Percentiles rank a stretch among this genome's conserved stretches.
Conservation (phyloP, 2,329 filamentous ascomycete species). For the Diaporthe citriasiana region DNA sequence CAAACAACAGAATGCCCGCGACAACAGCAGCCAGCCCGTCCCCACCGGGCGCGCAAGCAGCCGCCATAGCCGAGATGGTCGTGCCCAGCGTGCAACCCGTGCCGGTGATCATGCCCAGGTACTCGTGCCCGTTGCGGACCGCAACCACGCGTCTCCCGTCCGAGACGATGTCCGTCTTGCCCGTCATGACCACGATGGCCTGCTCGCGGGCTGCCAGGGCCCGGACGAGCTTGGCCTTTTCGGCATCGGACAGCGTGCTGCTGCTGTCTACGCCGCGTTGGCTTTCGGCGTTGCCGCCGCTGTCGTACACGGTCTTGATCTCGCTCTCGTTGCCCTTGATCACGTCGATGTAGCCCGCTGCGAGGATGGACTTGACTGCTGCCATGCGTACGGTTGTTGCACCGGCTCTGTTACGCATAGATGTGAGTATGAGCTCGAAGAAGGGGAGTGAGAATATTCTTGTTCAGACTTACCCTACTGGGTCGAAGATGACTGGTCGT, state of each 20-base stretch:
- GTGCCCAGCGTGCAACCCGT: slow-evolving; percentile 91
- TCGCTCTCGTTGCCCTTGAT: slow-evolving; percentile 97
- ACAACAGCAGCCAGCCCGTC: slow-evolving; percentile 81
- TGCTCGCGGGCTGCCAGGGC: slow-evolving; percentile 77
- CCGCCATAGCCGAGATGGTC: slow-evolving; percentile 81
- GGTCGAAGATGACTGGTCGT: slow-evolving; percentile 86
- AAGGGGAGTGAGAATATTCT: too few species aligned
- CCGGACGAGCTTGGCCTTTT: slow-evolving; percentile 73
- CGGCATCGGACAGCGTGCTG: slow-evolving; percentile 61
- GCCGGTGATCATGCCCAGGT: slow-evolving; percentile 80
- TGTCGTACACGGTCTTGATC: slow-evolving; percentile 79
- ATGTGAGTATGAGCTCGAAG: background rate
- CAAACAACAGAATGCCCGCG: slow-evolving; percentile 82
- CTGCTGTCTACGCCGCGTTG: slow-evolving; percentile 90
- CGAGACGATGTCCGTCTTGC: slow-evolving; percentile 80
- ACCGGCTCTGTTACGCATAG: slow-evolving; percentile 69
- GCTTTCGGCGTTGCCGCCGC: slow-evolving; percentile 57
- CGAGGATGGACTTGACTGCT: slow-evolving; percentile 79
- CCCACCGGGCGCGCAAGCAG: slow-evolving; percentile 62
- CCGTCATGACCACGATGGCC: slow-evolving; percentile 86
- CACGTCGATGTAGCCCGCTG: slow-evolving; percentile 82
- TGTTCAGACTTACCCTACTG: slow-evolving; percentile 77
- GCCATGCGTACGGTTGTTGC: slow-evolving; percentile 81
- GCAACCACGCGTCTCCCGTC: slow-evolving; percentile 78
- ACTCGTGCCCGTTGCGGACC: slow-evolving; percentile 82